Base-by-base conservation (phyloP, 2,329 filamentous ascomycete genomes). In the Teratosphaeria gauchensis region DNA sequence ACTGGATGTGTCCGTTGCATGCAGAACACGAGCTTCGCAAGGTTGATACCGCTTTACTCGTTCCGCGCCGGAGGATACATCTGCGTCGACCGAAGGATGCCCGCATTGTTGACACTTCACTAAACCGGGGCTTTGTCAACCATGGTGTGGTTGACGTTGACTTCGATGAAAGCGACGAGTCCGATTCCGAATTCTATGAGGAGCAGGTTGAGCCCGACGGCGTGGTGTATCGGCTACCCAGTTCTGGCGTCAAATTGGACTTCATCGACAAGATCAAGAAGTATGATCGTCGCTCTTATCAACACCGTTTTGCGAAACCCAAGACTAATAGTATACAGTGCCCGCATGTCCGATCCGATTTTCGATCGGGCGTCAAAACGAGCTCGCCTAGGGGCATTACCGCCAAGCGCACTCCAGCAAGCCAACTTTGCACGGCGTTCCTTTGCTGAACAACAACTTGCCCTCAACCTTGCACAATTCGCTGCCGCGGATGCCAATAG, bases 1-100 rank as follows among this genome's bases (percentile, higher is more conserved):
- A 85, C 58, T 99, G 91, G 90, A 87, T 85, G 73, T 99, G 94
- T 70, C 92, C 92, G 55, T 85, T 88, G 63, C 94, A 99, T 71
- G 80, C 88, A 51, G 89, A 94, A 56, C 86, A 92, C 62, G 81
- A 92, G 58, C 78, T 95, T 59, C 76, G 76, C 32, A 76, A 81
- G 53, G 75, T 86, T 21, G 83, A 85, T 8, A 64, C 65, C 6
- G 52, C 60, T n/a, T 55, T 65, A 21, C 63, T 72, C 28, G 61
- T 62, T 7, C 65, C 64, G 33, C 65, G 64, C 8, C 71, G 74
- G 51, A 72, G 68, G 54, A 62, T 73, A n/a, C 76, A 78, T 65
- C 74, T 80, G 58, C 77, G 81, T 59, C 77, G 75, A 63, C 80
- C 78, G 24, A 80, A 77, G 68, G 74, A 79, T 51, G 73, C 79